A percentile compares a stretch with the other conserved stretches of the same genome.
phyloP scores from a whole-genome alignment of 2,329 filamentous ascomycete species.

The Pseudophaeomoniella oleicola region DNA sequence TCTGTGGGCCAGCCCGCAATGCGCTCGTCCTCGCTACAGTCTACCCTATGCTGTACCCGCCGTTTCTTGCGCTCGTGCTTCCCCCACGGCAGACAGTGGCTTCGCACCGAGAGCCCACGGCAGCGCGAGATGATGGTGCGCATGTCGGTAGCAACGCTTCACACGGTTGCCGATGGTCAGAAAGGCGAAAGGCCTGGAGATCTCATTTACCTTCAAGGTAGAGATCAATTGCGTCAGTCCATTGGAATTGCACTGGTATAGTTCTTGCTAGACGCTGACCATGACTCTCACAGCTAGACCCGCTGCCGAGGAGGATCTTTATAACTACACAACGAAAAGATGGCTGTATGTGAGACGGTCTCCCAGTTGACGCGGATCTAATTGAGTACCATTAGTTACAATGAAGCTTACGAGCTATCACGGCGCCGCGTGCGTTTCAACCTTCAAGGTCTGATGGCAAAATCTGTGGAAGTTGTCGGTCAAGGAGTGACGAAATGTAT shows the following conservation, averaged over 20 bases:
- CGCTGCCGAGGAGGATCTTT: background rate
- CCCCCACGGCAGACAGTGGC: too few relatives aligned
- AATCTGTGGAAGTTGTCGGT: background rate
- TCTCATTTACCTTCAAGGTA: background rate
- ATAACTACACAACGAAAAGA: background rate
- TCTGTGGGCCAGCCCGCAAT: too few relatives aligned
- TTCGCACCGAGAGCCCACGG: too few relatives aligned
- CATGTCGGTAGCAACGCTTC: too few relatives aligned
- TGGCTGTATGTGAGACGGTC: background rate
- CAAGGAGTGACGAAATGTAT: background rate
- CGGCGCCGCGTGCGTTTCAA: background rate
- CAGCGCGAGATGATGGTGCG: too few relatives aligned
- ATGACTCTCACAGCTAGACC: background rate
- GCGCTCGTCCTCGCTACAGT: too few relatives aligned
- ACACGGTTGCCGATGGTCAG: background rate
- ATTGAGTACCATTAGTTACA: background rate
- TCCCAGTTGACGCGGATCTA: background rate
- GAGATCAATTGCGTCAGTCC: background rate
- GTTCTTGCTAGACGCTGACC: background rate
- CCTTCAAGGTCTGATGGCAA: background rate
- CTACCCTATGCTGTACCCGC: too few relatives aligned
- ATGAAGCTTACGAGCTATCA: background rate
- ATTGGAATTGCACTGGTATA: background rate
- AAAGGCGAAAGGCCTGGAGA: background rate
- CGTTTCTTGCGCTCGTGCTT: too few relatives aligned